A percentile compares a stretch with the other conserved stretches of the same genome.
Evolutionary conservation across 768 basidiomycete genomes (phyloP).

Genomic region (Krasilnikovozyma curviuscula): DNA sequence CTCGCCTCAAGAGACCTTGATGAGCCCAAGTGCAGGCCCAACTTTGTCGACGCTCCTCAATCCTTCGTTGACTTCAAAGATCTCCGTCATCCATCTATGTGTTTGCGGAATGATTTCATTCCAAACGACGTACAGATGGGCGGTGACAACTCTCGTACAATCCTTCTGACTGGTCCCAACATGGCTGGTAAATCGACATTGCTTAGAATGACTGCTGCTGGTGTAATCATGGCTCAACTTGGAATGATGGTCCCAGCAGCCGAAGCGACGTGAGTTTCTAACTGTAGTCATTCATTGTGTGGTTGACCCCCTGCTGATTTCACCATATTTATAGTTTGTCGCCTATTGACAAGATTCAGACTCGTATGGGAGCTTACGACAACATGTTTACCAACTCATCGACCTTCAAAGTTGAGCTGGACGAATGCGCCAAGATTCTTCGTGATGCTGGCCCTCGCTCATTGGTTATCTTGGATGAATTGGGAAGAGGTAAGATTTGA

Average conservation of each 20-base stretch:
- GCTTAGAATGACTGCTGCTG: slow-evolving; percentile 91
- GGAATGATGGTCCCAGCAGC: slow-evolving; percentile 87
- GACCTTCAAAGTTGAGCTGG: slow-evolving; percentile 96
- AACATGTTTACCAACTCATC: slow-evolving; percentile 87
- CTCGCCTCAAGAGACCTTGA: slow-evolving; percentile 76
- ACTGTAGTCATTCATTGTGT: not conserved
- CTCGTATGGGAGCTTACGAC: slow-evolving; percentile 97
- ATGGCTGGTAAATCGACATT: slow-evolving; percentile 60
- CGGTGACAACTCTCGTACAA: slow-evolving; percentile 45
- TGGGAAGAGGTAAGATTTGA: too few species aligned
- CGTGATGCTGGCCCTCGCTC: slow-evolving; percentile 85
- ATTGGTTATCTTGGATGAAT: slow-evolving; percentile 83
- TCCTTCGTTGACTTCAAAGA: slow-evolving; percentile 75
- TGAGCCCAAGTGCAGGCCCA: slow-evolving; percentile 82
- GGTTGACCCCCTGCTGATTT: not conserved
- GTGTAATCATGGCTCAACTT: slow-evolving; percentile 75
- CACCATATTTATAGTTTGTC: slow-evolving; percentile 37
- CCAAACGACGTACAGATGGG: slow-evolving; percentile 83
- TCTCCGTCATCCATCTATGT: slow-evolving; percentile 12
- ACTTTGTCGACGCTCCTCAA: slow-evolving; percentile 64
- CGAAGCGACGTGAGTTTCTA: not conserved
- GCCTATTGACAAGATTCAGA: slow-evolving; percentile 78
- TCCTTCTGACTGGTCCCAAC: slow-evolving; percentile 59
- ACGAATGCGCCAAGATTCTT: slow-evolving; percentile 78
- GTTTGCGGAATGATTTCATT: slow-evolving; percentile 47